Conservation (phyloP, 495 filamentous ascomycete species). For the Penicillium fimorum region DNA sequence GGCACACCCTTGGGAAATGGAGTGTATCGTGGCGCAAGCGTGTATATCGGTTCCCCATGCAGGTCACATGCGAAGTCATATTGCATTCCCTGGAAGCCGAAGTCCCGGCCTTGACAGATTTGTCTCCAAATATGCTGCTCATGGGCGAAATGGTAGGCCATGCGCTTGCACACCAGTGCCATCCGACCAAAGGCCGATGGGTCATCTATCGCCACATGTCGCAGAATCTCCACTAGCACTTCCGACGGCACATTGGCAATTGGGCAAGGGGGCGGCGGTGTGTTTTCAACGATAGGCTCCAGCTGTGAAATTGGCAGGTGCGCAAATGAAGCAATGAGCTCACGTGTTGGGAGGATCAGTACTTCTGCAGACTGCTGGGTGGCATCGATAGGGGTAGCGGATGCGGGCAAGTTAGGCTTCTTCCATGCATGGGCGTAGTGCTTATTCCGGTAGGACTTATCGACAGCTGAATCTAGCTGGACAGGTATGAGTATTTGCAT, state of each 20-base stretch:
- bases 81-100: slow-evolving; percentile 82
- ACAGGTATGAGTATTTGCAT: slow-evolving; percentile 19
- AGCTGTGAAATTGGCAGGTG: slow-evolving; percentile 60
- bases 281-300: slow-evolving; percentile 59
- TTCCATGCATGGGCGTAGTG: slow-evolving; percentile 68
- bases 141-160: slow-evolving; percentile 79
- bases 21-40: slow-evolving; percentile 37
- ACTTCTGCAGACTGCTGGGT: slow-evolving; percentile 46
- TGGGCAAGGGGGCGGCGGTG: slow-evolving; percentile 69
- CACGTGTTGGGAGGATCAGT: slow-evolving; percentile 54
- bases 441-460: slow-evolving; percentile 84
- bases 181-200: slow-evolving; percentile 76
- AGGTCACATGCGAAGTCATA: slow-evolving; percentile 71
- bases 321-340: slow-evolving; percentile 76
- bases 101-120: slow-evolving; percentile 64
- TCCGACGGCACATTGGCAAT: slow-evolving; percentile 78
- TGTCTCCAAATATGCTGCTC: slow-evolving; percentile 90
- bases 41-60: slow-evolving; percentile 56
- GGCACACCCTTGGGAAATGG: slow-evolving; percentile 36
- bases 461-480: slow-evolving; percentile 78
- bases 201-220: slow-evolving; percentile 70
- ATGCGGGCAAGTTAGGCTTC: slow-evolving; percentile 54
- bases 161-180: slow-evolving; percentile 76
- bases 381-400: slow-evolving; percentile 53
- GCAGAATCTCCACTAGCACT: slow-evolving; percentile 71